Evolutionary conservation across 139 green algal genomes (phyloP).

Genomic region (Spirogloea muscicola): DNA sequence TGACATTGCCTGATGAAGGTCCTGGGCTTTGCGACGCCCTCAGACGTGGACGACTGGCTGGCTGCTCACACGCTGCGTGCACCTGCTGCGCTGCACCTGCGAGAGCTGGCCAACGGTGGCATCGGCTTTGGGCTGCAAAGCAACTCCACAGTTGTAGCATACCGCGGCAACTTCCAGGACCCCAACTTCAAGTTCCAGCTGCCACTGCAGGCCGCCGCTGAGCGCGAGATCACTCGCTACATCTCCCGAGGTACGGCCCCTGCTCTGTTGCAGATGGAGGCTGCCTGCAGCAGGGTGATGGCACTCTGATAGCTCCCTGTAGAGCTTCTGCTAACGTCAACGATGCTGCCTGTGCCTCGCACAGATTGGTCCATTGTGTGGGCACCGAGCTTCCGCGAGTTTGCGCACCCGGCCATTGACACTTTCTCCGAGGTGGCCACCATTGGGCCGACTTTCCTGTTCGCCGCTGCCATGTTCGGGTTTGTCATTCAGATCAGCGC

Average conservation of each 20-base stretch:
- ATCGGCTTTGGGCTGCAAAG: constrained; percentile 75
- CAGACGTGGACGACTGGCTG: constrained; percentile 66
- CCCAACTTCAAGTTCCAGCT: constrained; percentile 67
- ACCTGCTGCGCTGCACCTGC: constrained; percentile 24
- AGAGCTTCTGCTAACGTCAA: too few species aligned
- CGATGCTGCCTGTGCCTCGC: not conserved
- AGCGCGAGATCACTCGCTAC: constrained; percentile 66
- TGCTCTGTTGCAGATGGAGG: too few species aligned
- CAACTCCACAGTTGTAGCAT: constrained; percentile 80
- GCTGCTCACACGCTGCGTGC: constrained; percentile 52
- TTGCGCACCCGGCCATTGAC: constrained; percentile 72
- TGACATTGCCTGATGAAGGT: too few species aligned
- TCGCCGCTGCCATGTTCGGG: constrained; percentile 87
- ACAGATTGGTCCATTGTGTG: constrained; percentile 51
- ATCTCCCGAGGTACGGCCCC: too few species aligned
- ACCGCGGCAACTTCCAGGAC: constrained; percentile 71
- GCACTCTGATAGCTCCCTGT: too few species aligned
- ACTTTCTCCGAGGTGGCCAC: constrained; percentile 62
- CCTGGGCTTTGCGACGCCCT: constrained; percentile 53
- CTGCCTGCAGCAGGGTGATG: too few species aligned
- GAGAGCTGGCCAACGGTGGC: not conserved
- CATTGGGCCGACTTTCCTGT: constrained; percentile 80
- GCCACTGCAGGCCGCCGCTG: constrained; percentile 72
- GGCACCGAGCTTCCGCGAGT: constrained; percentile 55
- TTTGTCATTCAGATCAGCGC: constrained; percentile 74